Percentiles rank a stretch among this genome's conserved stretches.
Conservation (phyloP, 2,329 filamentous ascomycete species). For the Microcera coccophila region DNA sequence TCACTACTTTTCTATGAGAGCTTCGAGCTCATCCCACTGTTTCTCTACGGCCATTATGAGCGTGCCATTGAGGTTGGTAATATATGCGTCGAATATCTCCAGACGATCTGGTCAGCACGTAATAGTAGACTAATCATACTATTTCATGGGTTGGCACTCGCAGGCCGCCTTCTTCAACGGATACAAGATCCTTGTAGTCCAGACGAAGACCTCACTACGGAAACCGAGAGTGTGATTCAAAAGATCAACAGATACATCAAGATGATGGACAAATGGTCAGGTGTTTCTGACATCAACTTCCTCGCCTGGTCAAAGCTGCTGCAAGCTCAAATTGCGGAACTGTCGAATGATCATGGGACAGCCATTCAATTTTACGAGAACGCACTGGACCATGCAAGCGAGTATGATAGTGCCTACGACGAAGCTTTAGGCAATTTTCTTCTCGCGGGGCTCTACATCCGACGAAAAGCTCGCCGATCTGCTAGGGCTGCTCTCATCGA, state of each 20-base stretch:
- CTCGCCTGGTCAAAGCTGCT: constrained; percentile 64
- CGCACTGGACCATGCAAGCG: constrained; percentile 66
- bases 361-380: constrained; percentile 65
- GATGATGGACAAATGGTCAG: constrained; percentile 61
- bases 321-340: constrained; percentile 64
- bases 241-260: constrained; percentile 54
- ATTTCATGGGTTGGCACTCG: constrained; percentile 57
- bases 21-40: constrained; percentile 59
- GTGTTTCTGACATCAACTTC: constrained; percentile 67
- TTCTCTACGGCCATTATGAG: constrained; percentile 60
- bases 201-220: constrained; percentile 41
- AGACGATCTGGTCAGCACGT: constrained; percentile 56
- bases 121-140: constrained; percentile 55
- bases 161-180: constrained; percentile 48
- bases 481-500: constrained; percentile 67
- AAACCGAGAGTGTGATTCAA: constrained; percentile 47
- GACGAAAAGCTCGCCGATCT: constrained; percentile 61
- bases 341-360: constrained; percentile 51
- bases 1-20: constrained; percentile 66
- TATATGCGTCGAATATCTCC: constrained; percentile 43
- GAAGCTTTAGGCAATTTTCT: constrained; percentile 71
- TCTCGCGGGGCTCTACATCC: constrained; percentile 67
- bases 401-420: constrained; percentile 64
- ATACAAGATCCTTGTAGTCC: constrained; percentile 45
- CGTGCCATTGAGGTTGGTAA: constrained; percentile 56